A percentile compares a stretch with the other conserved stretches of the same genome.
phyloP scores from a whole-genome alignment of 2,329 filamentous ascomycete genomes.

The Aspergillus thermomutatus region DNA sequence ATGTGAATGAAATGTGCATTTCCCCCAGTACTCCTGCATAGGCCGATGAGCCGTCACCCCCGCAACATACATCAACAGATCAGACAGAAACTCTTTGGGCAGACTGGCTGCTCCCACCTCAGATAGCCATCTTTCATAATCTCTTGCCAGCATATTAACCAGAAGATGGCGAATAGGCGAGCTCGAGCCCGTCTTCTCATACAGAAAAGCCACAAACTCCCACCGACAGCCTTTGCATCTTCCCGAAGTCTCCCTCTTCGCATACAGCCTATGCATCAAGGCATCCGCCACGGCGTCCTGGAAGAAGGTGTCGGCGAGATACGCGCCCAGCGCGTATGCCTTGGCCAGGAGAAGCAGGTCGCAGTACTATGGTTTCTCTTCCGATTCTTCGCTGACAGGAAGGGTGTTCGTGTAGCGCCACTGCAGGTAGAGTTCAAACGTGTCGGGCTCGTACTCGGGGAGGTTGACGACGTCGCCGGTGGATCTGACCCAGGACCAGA shows the following conservation, averaged over 20 bases:
- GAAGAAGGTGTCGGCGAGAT: not conserved
- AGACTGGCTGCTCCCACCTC: not conserved
- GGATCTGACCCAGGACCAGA: not conserved
- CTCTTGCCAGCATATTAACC: not conserved
- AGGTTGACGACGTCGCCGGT: not conserved
- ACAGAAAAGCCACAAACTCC: not conserved
- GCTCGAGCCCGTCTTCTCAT: not conserved
- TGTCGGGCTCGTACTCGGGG: not conserved
- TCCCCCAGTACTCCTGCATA: not conserved
- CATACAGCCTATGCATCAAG: not conserved
- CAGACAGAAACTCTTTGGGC: not conserved
- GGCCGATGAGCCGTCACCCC: not conserved
- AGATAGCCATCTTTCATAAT: not conserved
- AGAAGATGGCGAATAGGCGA: not conserved
- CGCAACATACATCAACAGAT: not conserved
- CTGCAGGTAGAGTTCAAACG: not conserved
- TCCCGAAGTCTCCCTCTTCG: not conserved
- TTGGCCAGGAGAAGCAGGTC: not conserved
- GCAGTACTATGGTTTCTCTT: not conserved
- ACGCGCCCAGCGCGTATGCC: not conserved
- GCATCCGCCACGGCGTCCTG: not conserved
- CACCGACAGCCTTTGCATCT: not conserved
- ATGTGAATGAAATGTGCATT: not conserved
- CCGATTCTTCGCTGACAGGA: not conserved
- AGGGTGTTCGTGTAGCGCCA: not conserved